Evolutionary conservation across 2,329 filamentous ascomycete species (phyloP).

Genomic region (Ilyonectria robusta): DNA sequence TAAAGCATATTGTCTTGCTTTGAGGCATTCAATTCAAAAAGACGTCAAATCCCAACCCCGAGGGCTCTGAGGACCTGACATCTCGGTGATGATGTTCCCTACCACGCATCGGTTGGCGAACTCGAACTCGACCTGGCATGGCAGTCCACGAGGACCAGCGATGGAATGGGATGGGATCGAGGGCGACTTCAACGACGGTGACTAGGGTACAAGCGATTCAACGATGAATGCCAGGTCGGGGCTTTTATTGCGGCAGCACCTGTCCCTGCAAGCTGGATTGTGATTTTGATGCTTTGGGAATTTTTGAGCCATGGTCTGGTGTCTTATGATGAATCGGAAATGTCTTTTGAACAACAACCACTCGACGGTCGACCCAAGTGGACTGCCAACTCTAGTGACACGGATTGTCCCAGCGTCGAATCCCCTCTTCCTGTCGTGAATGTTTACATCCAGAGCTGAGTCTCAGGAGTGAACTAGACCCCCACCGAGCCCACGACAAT

Average conservation of each 20-base stretch:
- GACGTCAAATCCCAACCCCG: slow-evolving; percentile 58
- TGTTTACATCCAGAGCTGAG: background rate
- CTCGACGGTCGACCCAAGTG: slow-evolving; percentile 11
- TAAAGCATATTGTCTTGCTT: slow-evolving; percentile 67
- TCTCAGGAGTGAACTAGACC: background rate
- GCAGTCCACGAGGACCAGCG: slow-evolving; percentile 46
- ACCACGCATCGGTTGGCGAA: slow-evolving; percentile 43
- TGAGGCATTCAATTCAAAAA: slow-evolving; percentile 69
- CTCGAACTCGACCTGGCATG: slow-evolving; percentile 44
- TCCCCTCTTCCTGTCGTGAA: background rate
- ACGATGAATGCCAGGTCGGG: slow-evolving; percentile 49
- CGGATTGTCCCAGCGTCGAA: background rate
- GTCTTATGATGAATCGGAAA: slow-evolving; percentile 50
- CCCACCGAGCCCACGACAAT: too few species aligned
- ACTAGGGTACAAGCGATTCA: slow-evolving; percentile 49
- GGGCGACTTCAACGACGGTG: slow-evolving; percentile 40
- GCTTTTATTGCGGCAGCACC: slow-evolving; percentile 49
- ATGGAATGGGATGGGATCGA: slow-evolving; percentile 46
- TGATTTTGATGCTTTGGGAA: slow-evolving; percentile 49
- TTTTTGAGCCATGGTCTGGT: slow-evolving; percentile 49
- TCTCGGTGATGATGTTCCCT: slow-evolving; percentile 43
- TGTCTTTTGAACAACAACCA: slow-evolving; percentile 45
- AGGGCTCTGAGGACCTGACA: slow-evolving; percentile 44
- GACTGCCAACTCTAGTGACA: slow-evolving; percentile 1
- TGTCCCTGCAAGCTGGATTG: slow-evolving; percentile 46